Evolutionary conservation across 306 rosid genomes (phyloP), one percentile per base, ranked within the genome.

Genomic region (Hippophae rhamnoides): DNA sequence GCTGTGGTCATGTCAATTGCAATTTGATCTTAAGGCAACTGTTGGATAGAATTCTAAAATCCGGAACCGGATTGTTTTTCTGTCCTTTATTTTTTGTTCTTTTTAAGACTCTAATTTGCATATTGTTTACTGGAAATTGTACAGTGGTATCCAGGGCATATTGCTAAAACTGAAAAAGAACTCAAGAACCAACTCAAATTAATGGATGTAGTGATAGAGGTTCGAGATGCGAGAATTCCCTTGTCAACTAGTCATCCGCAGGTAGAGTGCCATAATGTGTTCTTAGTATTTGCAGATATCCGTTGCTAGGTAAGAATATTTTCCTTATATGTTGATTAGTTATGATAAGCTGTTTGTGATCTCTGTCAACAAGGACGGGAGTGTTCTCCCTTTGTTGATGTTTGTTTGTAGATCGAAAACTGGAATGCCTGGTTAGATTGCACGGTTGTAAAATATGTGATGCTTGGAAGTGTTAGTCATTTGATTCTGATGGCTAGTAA

Each of bases 121-220:
- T 61, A 70, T 69, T 69, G 2, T 54, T 57, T 59, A 13, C n/a
- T 65, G 55, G 49, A 5, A 58, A 64, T 64, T 84, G 74, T 65
- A 62, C 79, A 85, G 98, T 90, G 98, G 98, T 90, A 85, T 77
- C 98, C 98, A 41, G 98, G 98, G 60, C 98, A 90, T 74, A 90
- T 90, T 74, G 96, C 95, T 52, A 90, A 90, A 81, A 84, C 98
- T 26, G 98, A 90, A 60, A 87, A 87, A 69, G 96, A 90, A 59
- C 83, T 90, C 11, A 90, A 90, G 76, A 76, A 73, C 60, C 98
- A 90, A 58, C 81, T 90, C 67, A 87, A 76, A 81, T 76, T 85
- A 78, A 90, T 90, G 79, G 98, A 87, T 76, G 98, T 90, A 56
- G 96, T 90, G 53, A 85, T 90, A 31, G 98, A 90, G 76, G 89